Evolutionary conservation across 495 filamentous ascomycete genomes (phyloP).

Genomic region (Penicillium dipodomyicola): DNA sequence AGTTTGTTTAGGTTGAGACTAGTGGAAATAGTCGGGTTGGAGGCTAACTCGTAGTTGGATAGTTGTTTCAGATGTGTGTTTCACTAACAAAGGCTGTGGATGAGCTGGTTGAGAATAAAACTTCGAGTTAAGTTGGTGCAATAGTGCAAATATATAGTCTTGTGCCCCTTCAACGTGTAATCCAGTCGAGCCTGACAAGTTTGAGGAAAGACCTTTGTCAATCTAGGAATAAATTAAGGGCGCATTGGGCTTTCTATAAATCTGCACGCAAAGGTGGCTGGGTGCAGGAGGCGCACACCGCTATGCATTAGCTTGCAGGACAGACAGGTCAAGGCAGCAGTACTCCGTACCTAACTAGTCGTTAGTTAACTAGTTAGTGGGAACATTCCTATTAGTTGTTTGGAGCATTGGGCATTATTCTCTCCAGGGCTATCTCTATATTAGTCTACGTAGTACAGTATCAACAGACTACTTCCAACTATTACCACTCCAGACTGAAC

Average conservation of each 20-base stretch:
- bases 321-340: background rate
- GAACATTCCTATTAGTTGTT: background rate
- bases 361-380: no score
- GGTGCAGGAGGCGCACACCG: slow-evolving; percentile 1
- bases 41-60: background rate
- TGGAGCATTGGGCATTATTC: background rate
- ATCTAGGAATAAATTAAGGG: background rate
- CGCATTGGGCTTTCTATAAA: background rate
- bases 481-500: background rate
- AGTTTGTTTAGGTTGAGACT: background rate
- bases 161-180: background rate
- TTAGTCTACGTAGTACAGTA: background rate
- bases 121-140: background rate
- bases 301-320: background rate
- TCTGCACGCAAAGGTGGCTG: background rate
- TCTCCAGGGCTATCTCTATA: background rate
- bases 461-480: background rate
- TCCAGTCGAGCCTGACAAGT: background rate
- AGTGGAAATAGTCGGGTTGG: background rate
- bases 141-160: background rate
- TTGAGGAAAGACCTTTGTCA: background rate
- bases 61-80: background rate
- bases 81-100: background rate
- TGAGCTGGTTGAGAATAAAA: background rate
- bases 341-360: no score